Evolutionary conservation across 2,329 filamentous ascomycete genomes (phyloP), one percentile per base, ranked within the genome.

Genomic region (Alternaria sp.): DNA sequence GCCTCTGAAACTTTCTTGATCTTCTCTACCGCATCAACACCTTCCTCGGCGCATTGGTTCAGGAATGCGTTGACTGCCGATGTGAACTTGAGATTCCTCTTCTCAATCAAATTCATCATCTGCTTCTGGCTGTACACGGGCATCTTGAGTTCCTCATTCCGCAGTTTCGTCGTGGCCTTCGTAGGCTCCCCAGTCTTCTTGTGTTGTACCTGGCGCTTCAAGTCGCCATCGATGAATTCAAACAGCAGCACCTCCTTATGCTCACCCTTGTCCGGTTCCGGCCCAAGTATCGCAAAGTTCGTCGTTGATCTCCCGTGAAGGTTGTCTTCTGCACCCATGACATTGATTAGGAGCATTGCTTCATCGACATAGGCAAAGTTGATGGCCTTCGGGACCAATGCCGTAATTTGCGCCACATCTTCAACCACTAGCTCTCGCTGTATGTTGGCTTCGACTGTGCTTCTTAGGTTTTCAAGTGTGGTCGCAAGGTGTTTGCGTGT

Each of bases 91-190:
- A 82, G 82, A 71, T 97, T 97, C 48, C 95, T 85, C 80, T 94
- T 95, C 79, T 94, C 93, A 68, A 99, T 97, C 67, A 97, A 78
- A 53, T 85, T 86, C 74, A 91, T 89, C 91, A 98, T 93, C 79
- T 97, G 93, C 77, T 94, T 94, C 78, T 97, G 94, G 64, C 92
- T 93, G 80, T 89, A 97, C 8, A 96, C 91, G 0, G 94, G 95
- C 88, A 97, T 93, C 78, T 91, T 96, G 67, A 98, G 75, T 61
- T 92, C 88, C 71, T 97, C 93, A 20, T 94, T 87, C 59, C 88
- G 85, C 64, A 93, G 82, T 71, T 87, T 91, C 58, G 88, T 85
- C 12, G 84, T 88, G 0, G 90, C 85, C 55, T 89, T 90, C 0
- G 85, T 88, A 0, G 89, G 85, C 75, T 94, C 88, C 1, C 91